Base-by-base conservation (phyloP, 1,284 basidiomycete genomes). In the Neotropicomus parvogracilis region DNA sequence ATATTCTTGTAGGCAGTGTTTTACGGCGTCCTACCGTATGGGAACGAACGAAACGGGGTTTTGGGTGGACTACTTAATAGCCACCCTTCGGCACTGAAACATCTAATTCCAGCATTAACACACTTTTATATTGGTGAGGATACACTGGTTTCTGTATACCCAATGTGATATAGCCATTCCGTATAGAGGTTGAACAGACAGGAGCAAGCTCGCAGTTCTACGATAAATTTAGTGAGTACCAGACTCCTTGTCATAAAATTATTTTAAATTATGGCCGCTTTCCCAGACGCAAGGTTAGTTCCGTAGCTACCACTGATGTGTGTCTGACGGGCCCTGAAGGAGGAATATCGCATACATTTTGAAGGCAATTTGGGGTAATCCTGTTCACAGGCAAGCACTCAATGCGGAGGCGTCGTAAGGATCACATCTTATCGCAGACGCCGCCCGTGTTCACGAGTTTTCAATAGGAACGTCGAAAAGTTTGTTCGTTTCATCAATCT, bases 121-220 rank as follows among this genome's bases (percentile, higher is more conserved):
- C 85, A 90, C 51, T 97, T 97, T 72, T 99, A 97, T 69, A 93
- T 97, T 49, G 95, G 91, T 91, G 27, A 36, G 53, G 24, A 29
- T 35, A 4, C 17, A 26, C 40, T 21, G 11, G 12, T 20, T 4
- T 42, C 21, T 51, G 14, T 14, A 10, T 4, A 35, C 19, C 1
- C 6, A 47, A 39, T 24, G 35, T 51, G 28, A 54, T 29, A 26
- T 11, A 7, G 12, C 21, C 37, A 41, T 40, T 39, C 36, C 32
- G 37, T 45, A 38, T 59, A 95, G 93, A 99, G 77, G 95, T 97
- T 28, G 97, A 99, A 66, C 87, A 89, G 58, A 99, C 97, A 0
- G 97, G 97, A 35, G 91, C 92, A 19, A 95, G 95, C 65, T 95
- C 94, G 0, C 95, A 99, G 65, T 99, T 99, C 71, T 99, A 95